Evolutionary conservation across 1,284 basidiomycete species (phyloP), one percentile per base, ranked within the genome.

Genomic region (Amylostereum areolatum): DNA sequence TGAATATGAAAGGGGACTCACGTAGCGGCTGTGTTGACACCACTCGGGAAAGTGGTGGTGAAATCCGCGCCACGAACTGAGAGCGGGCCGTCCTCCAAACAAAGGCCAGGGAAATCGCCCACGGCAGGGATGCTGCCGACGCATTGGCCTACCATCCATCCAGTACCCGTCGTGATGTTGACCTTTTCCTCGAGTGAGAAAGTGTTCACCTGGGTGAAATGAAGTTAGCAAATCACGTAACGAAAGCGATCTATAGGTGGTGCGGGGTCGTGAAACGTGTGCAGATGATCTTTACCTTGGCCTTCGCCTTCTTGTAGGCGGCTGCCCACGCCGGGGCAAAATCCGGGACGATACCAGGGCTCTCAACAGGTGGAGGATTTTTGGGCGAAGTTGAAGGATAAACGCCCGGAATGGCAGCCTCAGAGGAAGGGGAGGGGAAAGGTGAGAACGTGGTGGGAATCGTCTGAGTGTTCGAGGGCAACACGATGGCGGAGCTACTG

Each of bases 71-170:
- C 62, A 39, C 78, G 75, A 32, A 80, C 70, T 30, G 77, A 78
- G 18, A 76, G 61, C 28, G 76, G 82, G 24, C 79, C 76, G 56
- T 83, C 81, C 67, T 81, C 65, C 10, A 53, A 39, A 32, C 57
- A 57, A 27, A 54, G n/a, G 29, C 52, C 54, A 12, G 39, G 45
- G 47, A 55, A 58, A 11, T 51, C 53, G n/a, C 61, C 54, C 27
- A 57, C 47, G 61, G 58, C 65, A 5, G 78, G 74, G 7, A 72
- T 64, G 57, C 81, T 71, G 52, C 84, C 83, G 46, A 84, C 81
- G 63, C 85, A 89, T n/a, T 75, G 76, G 0, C 82, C 78, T 46
- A 59, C 63, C 49, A 57, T 55, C 41, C 41, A 43, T 73, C 78
- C 79, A 5, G 78, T 71, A 50, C 80, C 80, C 8, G 79, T 80